A percentile compares a stretch with the other conserved stretches of the same genome.
Conservation (phyloP, 179 eudicot genomes). For the Heliamphora pulchella region DNA sequence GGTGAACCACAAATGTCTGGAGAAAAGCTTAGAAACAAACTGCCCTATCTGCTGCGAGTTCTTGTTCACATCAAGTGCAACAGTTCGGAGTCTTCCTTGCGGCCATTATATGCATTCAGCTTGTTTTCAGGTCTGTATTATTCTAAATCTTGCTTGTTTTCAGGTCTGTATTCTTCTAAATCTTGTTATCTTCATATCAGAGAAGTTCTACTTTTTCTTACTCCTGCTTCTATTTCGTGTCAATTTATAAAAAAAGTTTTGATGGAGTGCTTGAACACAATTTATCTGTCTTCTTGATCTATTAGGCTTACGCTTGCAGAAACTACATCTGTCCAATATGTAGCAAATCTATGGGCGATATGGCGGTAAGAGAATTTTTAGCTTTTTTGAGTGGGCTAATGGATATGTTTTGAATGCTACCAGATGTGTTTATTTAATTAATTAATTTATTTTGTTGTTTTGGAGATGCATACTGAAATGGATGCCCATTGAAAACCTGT, state of each 20-base stretch:
- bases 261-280: background rate
- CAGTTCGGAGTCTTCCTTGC: constrained; percentile 85
- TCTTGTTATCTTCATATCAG: too few relatives aligned
- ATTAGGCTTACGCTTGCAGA: constrained; percentile 88
- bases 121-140: constrained; percentile 71
- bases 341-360: constrained; percentile 90
- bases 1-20: constrained; percentile 80
- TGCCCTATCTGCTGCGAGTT: constrained; percentile 98
- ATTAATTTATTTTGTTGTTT: too few relatives aligned
- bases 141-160: background rate
- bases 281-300: background rate
- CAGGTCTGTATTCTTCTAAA: too few relatives aligned
- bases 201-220: background rate
- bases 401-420: too few relatives aligned
- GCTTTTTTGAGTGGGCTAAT: too few relatives aligned
- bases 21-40: constrained; percentile 86
- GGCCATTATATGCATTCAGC: constrained; percentile 99
- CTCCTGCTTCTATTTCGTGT: background rate
- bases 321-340: constrained; percentile 85
- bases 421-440: too few relatives aligned
- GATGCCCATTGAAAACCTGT: too few relatives aligned
- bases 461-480: too few relatives aligned
- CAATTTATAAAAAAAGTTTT: background rate
- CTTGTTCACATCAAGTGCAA: constrained; percentile 85
- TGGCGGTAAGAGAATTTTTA: constrained; percentile 64